A percentile compares a stretch with the other conserved stretches of the same genome.
Conservation (phyloP, 2,329 filamentous ascomycete species). For the Orbilia javanica region DNA sequence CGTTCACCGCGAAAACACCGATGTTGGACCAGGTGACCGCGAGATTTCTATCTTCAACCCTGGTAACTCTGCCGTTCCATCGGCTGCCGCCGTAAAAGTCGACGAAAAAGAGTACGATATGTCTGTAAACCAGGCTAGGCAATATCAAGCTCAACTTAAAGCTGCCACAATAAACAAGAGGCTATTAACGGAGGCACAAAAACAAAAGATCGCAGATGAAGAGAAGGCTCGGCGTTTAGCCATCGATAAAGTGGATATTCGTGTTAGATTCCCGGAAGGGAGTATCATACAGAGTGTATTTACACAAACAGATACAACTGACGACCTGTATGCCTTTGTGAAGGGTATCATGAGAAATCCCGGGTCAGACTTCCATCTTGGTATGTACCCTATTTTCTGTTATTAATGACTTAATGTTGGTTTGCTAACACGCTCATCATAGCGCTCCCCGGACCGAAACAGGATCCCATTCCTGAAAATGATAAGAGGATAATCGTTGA, state of each 20-base stretch:
- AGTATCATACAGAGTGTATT: slow-evolving; percentile 81
- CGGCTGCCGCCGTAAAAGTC: slow-evolving; percentile 71
- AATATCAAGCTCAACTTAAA: slow-evolving; percentile 77
- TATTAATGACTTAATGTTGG: not conserved
- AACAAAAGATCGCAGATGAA: slow-evolving; percentile 75
- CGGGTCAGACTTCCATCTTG: slow-evolving; percentile 77
- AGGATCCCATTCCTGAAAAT: slow-evolving; percentile 37
- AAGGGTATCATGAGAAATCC: slow-evolving; percentile 76
- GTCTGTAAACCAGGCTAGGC: slow-evolving; percentile 80
- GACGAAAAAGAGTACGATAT: slow-evolving; percentile 80
- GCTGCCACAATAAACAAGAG: slow-evolving; percentile 77
- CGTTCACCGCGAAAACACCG: slow-evolving; percentile 53
- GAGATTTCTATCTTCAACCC: slow-evolving; percentile 82
- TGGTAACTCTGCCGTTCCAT: slow-evolving; percentile 79
- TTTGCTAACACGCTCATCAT: not conserved
- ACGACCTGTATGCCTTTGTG: slow-evolving; percentile 80
- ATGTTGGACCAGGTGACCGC: slow-evolving; percentile 64
- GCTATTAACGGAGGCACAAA: slow-evolving; percentile 84
- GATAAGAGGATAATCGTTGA: slow-evolving; percentile 48
- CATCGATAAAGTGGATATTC: slow-evolving; percentile 78
- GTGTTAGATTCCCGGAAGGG: slow-evolving; percentile 89
- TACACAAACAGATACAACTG: slow-evolving; percentile 75
- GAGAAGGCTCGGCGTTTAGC: slow-evolving; percentile 72
- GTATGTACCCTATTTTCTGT: slow-evolving; percentile 69
- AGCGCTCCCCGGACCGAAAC: slow-evolving; percentile 55